phyloP scores from a whole-genome alignment of 1,139 yeast genomes.

The Candida tropicalis region DNA sequence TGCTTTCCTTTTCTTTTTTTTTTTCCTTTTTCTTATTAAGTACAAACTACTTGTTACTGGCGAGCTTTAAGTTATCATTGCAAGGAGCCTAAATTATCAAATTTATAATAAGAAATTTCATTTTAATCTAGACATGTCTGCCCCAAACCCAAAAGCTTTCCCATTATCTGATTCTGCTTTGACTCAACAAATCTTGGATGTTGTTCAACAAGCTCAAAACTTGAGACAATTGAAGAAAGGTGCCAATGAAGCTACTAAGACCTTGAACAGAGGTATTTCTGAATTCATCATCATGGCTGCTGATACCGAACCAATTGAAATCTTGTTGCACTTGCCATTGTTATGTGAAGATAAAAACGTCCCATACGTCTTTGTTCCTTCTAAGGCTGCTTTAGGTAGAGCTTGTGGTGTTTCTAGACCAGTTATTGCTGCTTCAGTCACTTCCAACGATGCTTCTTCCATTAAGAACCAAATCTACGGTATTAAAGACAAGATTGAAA shows the following conservation, averaged over 20 bases:
- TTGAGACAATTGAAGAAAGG: conserved; percentile 99
- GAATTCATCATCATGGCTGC: conserved; percentile 99
- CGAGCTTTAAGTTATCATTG: conserved; percentile 41
- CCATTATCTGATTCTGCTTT: conserved; percentile 97
- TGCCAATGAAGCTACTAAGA: conserved; percentile 99
- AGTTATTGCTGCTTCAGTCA: conserved; percentile 97
- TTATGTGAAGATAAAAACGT: conserved; percentile 99
- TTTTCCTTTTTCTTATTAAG: conserved; percentile 1
- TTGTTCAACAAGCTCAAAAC: conserved; percentile 97
- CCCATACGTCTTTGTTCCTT: conserved; percentile 97
- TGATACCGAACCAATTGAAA: conserved; percentile 98
- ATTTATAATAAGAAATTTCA: too few species aligned
- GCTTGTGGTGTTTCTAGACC: conserved; percentile 99
- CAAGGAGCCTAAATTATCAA: conserved; percentile 61
- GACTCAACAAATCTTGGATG: conserved; percentile 95
- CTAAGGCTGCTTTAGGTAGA: conserved; percentile 98
- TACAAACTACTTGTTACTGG: conserved; percentile 29
- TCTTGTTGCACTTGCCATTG: conserved; percentile 94
- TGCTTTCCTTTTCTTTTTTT: conserved; percentile 3
- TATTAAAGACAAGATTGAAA: conserved; percentile 98
- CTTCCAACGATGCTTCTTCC: conserved; percentile 97
- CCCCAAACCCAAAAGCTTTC: conserved; percentile 95
- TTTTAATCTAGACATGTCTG: conserved; percentile 51
- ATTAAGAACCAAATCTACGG: conserved; percentile 96
- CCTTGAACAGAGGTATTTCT: conserved; percentile 98